A percentile compares a stretch with the other conserved stretches of the same genome.
These are phyloP conservation scores for Phytophthora multivora DNA, from an alignment of 352 stramenopile genomes.

Conservation along the genomic window DNA sequence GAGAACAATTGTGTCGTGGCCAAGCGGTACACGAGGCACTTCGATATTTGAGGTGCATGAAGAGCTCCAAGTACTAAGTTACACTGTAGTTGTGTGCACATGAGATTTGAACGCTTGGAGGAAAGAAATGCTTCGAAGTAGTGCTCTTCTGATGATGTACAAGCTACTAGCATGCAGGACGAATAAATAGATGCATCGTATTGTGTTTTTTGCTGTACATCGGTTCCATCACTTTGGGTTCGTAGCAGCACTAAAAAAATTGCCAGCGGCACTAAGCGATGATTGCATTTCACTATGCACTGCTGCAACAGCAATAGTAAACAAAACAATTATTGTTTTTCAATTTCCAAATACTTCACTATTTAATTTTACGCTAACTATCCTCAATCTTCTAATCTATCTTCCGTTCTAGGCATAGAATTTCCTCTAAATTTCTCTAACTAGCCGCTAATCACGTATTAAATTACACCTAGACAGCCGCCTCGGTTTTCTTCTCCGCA, in stretches of 20 bases:
- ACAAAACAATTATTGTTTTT: background rate
- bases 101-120: too few species aligned
- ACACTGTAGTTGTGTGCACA: too few species aligned
- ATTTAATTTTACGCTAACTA: background rate
- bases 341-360: background rate
- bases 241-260: too few species aligned
- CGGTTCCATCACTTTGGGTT: too few species aligned
- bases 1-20: slow-evolving; percentile 1
- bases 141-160: too few species aligned
- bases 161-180: too few species aligned
- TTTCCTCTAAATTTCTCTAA: background rate
- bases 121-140: too few species aligned
- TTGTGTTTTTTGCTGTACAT: background rate
- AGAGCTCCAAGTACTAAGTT: too few species aligned
- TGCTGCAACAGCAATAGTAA: background rate
- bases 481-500: slow-evolving; percentile 21
- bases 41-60: too few species aligned
- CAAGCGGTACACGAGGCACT: too few species aligned
- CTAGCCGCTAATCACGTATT: background rate
- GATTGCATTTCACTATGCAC: background rate
- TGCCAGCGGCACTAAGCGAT: background rate
- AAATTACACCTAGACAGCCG: background rate
- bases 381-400: background rate
- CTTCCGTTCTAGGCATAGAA: background rate
- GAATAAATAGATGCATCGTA: too few species aligned